Percentiles rank a stretch among this genome's conserved stretches.
Evolutionary conservation across 371 early-diverging fungal genomes (phyloP).

Genomic region (Nosema muscidifuracis): DNA sequence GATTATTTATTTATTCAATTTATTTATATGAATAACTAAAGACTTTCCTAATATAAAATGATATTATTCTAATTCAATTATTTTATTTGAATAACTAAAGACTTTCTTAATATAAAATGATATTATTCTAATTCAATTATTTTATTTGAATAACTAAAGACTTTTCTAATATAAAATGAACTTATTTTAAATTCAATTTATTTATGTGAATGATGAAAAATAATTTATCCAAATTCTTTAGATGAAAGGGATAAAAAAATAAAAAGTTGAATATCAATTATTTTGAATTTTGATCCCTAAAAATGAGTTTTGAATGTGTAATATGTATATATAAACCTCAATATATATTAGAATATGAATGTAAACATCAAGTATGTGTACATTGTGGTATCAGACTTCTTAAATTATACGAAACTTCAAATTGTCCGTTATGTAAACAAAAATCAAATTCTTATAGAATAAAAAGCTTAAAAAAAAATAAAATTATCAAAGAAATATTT

Average conservation of each 20-base stretch:
- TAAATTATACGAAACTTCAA: constrained; percentile 27
- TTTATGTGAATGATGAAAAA: too few species aligned
- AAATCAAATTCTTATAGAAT: not conserved
- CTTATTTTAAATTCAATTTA: not conserved
- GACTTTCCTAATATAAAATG: too few species aligned
- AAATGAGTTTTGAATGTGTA: constrained; percentile 47
- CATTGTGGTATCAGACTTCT: constrained; percentile 42
- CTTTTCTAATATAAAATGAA: not conserved
- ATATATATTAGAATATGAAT: constrained; percentile 37
- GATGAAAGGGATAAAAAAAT: not conserved
- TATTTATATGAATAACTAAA: too few species aligned
- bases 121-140: too few species aligned
- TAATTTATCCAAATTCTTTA: not conserved
- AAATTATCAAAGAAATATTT: not conserved
- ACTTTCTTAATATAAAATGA: too few species aligned
- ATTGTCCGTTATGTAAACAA: constrained; percentile 49
- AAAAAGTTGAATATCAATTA: too few species aligned
- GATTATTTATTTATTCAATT: too few species aligned
- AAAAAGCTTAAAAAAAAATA: constrained; percentile 2
- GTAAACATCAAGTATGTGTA: constrained; percentile 48
- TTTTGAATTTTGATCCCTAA: too few species aligned
- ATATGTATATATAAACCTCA: constrained; percentile 28
- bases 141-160: too few species aligned
- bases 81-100: too few species aligned
- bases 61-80: too few species aligned